Conservation (phyloP, 2,329 filamentous ascomycete genomes). For the Ophiostoma piceae region DNA sequence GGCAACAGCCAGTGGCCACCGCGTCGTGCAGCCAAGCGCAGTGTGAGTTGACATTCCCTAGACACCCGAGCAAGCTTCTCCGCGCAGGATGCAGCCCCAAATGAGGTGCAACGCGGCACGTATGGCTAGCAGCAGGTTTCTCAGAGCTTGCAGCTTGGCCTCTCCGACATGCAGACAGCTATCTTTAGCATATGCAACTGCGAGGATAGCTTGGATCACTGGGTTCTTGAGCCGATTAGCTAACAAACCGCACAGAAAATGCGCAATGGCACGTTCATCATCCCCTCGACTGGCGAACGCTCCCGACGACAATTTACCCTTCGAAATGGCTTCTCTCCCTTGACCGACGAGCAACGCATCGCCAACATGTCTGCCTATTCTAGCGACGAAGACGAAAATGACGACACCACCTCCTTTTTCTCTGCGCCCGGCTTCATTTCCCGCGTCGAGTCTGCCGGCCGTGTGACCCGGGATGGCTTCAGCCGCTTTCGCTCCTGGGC, state of each 20-base stretch:
- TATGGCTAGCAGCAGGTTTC: background rate
- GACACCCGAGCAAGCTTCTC: background rate
- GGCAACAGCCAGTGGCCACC: constrained; percentile 39
- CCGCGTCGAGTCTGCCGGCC: constrained; percentile 16
- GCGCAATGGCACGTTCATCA: constrained; percentile 78
- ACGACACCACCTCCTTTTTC: constrained; percentile 34
- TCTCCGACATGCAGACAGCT: background rate
- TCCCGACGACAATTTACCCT: constrained; percentile 75
- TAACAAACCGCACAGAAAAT: constrained; percentile 51
- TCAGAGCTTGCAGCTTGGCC: background rate
- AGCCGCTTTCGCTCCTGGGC: constrained; percentile 54
- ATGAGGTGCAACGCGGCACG: background rate
- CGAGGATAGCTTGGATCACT: background rate
- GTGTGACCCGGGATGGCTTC: constrained; percentile 6
- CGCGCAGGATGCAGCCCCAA: background rate
- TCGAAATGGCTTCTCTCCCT: constrained; percentile 38
- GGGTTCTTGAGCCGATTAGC: background rate
- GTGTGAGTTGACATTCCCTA: constrained; percentile 35
- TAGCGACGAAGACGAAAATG: constrained; percentile 28
- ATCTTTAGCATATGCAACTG: background rate
- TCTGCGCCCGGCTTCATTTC: constrained; percentile 33
- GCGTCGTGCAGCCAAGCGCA: constrained; percentile 43
- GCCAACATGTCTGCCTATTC: constrained; percentile 13
- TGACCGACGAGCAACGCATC: constrained; percentile 32
- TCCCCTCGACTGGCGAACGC: constrained; percentile 80